phyloP scores from a whole-genome alignment of 441 rosid species.

The Viola pubescens region DNA sequence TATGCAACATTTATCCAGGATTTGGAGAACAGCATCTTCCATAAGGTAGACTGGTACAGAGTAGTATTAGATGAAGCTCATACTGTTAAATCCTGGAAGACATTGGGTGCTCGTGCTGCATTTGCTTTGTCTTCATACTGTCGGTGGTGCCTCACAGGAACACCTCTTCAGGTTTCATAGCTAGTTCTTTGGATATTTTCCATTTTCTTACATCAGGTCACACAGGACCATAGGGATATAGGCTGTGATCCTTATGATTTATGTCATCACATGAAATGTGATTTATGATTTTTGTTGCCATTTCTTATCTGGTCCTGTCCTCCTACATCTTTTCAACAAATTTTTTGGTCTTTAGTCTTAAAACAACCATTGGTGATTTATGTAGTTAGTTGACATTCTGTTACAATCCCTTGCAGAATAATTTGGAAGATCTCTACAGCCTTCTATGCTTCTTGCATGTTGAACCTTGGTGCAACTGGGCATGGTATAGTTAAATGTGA shows the following conservation, averaged over 20 bases:
- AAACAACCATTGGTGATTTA: background rate
- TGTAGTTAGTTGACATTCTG: background rate
- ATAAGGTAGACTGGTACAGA: conserved; percentile 54
- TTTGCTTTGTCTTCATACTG: conserved; percentile 44
- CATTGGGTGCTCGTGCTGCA: conserved; percentile 45
- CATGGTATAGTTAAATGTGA: conserved; percentile 31
- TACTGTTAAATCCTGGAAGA: conserved; percentile 52
- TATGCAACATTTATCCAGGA: conserved; percentile 25
- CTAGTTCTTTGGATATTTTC: background rate
- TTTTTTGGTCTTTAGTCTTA: background rate
- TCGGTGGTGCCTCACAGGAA: conserved; percentile 73
- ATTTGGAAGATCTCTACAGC: conserved; percentile 61
- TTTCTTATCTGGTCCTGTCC: background rate
- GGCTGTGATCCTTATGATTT: no score
- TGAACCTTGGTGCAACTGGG: conserved; percentile 80
- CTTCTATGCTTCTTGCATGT: conserved; percentile 66
- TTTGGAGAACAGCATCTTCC: conserved; percentile 39
- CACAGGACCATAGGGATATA: no score
- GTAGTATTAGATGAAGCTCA: conserved; percentile 74
- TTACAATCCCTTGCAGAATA: conserved; percentile 38
- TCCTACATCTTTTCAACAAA: background rate
- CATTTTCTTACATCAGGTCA: no score
- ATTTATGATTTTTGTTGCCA: background rate
- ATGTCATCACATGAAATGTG: no score
- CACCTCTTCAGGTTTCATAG: conserved; percentile 54